A percentile compares a stretch with the other conserved stretches of the same genome.
phyloP scores from a whole-genome alignment of 2,329 filamentous ascomycete species.

The Xenoacremonium recifei region DNA sequence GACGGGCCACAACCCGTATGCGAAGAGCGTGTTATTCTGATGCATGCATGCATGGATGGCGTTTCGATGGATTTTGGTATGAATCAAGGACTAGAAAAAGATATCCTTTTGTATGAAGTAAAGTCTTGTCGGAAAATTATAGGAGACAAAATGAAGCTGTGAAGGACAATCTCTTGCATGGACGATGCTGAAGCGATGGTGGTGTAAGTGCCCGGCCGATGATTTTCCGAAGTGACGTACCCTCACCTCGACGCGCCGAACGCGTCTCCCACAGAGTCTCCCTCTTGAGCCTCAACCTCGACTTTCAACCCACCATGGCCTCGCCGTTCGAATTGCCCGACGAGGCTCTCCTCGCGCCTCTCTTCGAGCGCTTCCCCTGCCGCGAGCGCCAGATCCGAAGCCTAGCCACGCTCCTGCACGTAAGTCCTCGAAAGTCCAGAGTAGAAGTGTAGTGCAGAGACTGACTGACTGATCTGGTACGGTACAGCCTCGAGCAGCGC shows the following conservation, averaged over 20 bases:
- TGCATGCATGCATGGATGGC: too few species aligned
- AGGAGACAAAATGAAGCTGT: too few species aligned
- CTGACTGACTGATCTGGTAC: slow-evolving; percentile 2
- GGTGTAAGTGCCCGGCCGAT: slow-evolving; percentile 12
- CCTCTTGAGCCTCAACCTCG: slow-evolving; percentile 1
- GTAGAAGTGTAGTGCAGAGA: too few species aligned
- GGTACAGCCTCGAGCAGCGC: slow-evolving; percentile 65
- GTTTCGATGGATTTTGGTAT: too few species aligned
- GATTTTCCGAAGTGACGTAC: slow-evolving; percentile 27
- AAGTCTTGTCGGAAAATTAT: too few species aligned
- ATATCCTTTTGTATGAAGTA: too few species aligned
- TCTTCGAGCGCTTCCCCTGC: slow-evolving; percentile 53
- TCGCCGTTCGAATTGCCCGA: slow-evolving; percentile 51
- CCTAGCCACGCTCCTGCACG: slow-evolving; percentile 53
- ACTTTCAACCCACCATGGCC: slow-evolving; percentile 25
- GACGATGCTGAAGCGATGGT: not conserved
- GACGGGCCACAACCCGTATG: too few species aligned
- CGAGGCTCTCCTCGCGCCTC: slow-evolving; percentile 45
- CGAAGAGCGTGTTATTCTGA: too few species aligned
- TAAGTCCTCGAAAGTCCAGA: slow-evolving; percentile 21
- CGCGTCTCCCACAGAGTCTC: slow-evolving; percentile 23
- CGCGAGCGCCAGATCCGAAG: slow-evolving; percentile 59
- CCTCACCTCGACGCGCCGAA: slow-evolving; percentile 22
- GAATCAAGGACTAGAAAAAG: too few species aligned
- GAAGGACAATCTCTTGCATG: too few species aligned